Evolutionary conservation across 192 early-diverging fungal genomes (phyloP).

Genomic region (Backusella morwellensis): DNA sequence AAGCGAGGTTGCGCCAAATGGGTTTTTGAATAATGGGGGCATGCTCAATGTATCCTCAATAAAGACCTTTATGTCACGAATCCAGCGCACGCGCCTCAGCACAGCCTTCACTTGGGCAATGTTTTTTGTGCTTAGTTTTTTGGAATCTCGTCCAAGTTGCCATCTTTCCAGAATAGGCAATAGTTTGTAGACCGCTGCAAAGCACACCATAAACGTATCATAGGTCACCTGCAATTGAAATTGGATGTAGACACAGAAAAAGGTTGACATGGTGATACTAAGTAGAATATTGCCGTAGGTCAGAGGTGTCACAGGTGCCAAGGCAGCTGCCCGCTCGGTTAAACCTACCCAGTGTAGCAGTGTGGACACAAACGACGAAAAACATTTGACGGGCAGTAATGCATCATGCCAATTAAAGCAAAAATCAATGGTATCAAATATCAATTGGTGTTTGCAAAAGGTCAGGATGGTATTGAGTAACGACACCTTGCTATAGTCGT

Average conservation of each 20-base stretch:
- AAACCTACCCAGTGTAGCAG: background rate
- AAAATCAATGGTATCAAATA: background rate
- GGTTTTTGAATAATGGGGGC: slow-evolving; percentile 9
- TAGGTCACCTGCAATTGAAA: slow-evolving; percentile 15
- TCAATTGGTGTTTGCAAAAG: background rate
- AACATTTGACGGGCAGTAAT: background rate
- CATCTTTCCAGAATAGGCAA: slow-evolving; percentile 11
- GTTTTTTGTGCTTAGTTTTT: slow-evolving; percentile 3
- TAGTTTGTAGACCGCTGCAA: background rate
- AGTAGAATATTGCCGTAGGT: background rate
- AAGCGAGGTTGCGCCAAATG: background rate
- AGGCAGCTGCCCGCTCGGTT: too few relatives aligned
- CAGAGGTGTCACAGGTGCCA: background rate
- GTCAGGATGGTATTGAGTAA: background rate
- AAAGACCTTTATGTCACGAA: background rate
- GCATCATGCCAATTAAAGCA: background rate
- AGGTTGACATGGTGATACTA: slow-evolving; percentile 1
- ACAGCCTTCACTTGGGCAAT: background rate
- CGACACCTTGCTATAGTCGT: background rate
- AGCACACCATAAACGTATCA: slow-evolving; percentile 2
- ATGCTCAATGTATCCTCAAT: slow-evolving; percentile 16
- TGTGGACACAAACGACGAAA: background rate
- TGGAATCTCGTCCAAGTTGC: background rate
- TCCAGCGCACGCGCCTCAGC: background rate
- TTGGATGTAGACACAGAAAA: slow-evolving; percentile 17